Base-by-base conservation (phyloP, 345 rosid species). In the Linum tenue region DNA sequence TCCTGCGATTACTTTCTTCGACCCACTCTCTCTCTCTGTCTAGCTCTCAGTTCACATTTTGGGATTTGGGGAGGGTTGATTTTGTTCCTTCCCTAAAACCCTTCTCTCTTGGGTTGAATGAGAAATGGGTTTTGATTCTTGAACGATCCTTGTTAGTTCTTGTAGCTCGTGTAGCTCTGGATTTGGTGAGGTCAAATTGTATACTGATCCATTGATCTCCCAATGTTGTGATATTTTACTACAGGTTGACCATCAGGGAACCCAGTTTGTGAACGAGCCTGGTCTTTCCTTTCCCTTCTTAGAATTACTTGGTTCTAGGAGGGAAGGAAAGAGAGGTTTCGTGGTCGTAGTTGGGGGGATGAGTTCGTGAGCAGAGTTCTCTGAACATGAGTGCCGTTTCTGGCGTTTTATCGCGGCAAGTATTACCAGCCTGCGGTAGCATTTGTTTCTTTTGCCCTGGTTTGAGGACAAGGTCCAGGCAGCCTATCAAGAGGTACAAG, bases 401-500 rank as follows among this genome's bases (percentile, higher is more conserved):
- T n/a, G 95, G 96, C 14, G 78, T 86, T 3, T 70, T 95, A 76
- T 89, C 97, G 55, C 85, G 99, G 86, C 89, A 86, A 79, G 82
- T 92, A 38, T 72, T 94, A 85, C 97, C 99, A 35, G 88, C 78
- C 62, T 94, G 99, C 65, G 96, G 98, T 40, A 85, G 82, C 73
- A 89, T 95, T 73, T 95, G 99, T 75, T 78, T 81, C 76, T 82
- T 86, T 72, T 95, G 95, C 76, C 98, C 99, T 37, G 86, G 82
- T 11, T 43, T 95, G 75, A 80, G 97, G 69, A 80, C 99, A 15
- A 82, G 99, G 82, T 95, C 99, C 64, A 84, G 96, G 69, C 99
- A 95, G 78, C 97, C 95, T 53, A 89, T 95, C 65, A 95, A 86
- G 91, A 81, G 99, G 78, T 95, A 91, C 78, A 91, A 91, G 96